phyloP scores from a whole-genome alignment of 2,329 filamentous ascomycete species.

The Claviceps sp. region DNA sequence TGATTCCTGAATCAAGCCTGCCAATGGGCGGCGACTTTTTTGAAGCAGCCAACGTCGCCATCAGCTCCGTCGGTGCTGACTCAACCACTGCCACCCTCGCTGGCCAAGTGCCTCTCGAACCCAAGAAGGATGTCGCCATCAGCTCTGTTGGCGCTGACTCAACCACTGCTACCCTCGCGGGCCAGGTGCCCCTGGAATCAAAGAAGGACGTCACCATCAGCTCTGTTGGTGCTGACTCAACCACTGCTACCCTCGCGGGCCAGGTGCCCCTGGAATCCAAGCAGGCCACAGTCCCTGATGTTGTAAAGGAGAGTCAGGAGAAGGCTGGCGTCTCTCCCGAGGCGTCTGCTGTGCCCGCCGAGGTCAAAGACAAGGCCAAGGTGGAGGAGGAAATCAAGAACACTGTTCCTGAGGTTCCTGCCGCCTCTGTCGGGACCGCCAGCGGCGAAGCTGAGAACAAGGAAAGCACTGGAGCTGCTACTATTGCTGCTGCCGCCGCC shows the following conservation, averaged over 20 bases:
- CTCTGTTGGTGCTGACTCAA: conserved; percentile 33
- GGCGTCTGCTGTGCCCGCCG: conserved; percentile 49
- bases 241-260: conserved; percentile 56
- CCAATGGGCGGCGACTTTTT: conserved; percentile 36
- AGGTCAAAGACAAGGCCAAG: conserved; percentile 57
- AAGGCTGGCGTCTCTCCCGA: conserved; percentile 52
- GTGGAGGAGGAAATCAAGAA: conserved; percentile 58
- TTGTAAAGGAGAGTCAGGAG: conserved; percentile 60
- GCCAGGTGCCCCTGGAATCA: conserved; percentile 50
- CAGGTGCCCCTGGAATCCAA: conserved; percentile 49
- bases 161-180: conserved; percentile 58
- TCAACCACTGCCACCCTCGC: conserved; percentile 59
- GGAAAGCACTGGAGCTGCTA: conserved; percentile 18
- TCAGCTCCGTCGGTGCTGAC: conserved; percentile 38
- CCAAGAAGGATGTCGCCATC: conserved; percentile 15
- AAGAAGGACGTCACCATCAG: conserved; percentile 13
- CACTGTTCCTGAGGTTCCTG: conserved; percentile 47
- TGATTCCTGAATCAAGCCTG: conserved; percentile 74
- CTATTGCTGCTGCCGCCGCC: conserved; percentile 25
- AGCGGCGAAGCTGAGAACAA: conserved; percentile 38
- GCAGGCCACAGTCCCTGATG: conserved; percentile 14
- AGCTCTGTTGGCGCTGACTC: conserved; percentile 29
- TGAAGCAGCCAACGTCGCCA: conserved; percentile 23
- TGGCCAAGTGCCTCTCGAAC: conserved; percentile 52
- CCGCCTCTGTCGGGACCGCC: conserved; percentile 42